Base-by-base conservation (phyloP, 805 yeast genomes). In the Sugiyamaella mastotermitis region DNA sequence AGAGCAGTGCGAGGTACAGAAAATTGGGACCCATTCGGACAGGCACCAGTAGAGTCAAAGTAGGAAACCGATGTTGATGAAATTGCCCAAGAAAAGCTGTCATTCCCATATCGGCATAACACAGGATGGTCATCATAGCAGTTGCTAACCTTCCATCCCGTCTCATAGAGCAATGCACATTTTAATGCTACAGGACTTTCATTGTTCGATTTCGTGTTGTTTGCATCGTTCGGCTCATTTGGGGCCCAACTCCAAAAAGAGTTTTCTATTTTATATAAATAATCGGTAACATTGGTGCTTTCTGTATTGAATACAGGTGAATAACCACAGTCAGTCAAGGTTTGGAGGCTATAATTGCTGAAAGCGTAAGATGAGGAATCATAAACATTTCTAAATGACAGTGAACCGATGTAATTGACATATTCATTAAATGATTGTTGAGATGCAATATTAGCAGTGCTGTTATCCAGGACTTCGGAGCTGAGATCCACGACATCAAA, bases 191-290 rank as follows among this genome's bases (percentile, higher is more conserved):
- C 42, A 33, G 51, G 52, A 14, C 35, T 38, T 10, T 11, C 40
- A 11, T 21, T 35, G 16, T 19, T 30, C 15, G 25, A 28, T n/a
- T 22, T 22, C 8, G 33, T 35, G 9, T 35, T 23, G 14, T 43
- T 51, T 48, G 33, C 35, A 33, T 15, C 45, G 40, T 2, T 48
- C 36, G 92, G 92, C 51, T 80, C 73, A 7, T 60, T 56, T 0
- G 66, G 52, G 0, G 68, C 72, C 96, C 96, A 87, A 1, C 90
- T 72, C 96, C 96, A 87, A 17, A 59, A 33, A 3, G 48, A 37
- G 3, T 34, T 31, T 8, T 41, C 37, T 30, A 51, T 8, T 46
- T 38, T 21, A 31, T 29, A 32, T 33, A 30, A 46, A 52, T 22
- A 39, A 4, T 42, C 40, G 3, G 27, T 15, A 14, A 41, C 21